These are phyloP conservation scores for Aspergillus conjunctus DNA, from an alignment of 495 filamentous ascomycete genomes.

Conservation along the genomic window DNA sequence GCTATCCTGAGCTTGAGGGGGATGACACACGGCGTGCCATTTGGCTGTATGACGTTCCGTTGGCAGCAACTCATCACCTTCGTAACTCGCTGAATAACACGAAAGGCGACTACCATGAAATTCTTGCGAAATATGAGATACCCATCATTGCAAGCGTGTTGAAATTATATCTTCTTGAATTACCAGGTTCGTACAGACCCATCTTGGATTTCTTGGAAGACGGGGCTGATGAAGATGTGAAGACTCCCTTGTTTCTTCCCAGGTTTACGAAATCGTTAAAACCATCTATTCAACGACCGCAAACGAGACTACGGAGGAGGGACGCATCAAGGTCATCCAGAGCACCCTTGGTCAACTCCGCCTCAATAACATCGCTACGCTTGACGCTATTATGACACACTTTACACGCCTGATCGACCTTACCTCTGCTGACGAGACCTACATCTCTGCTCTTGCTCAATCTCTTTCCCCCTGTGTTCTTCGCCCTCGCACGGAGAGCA, in stretches of 20 bases:
- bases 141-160: conserved; percentile 90
- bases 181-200: conserved; percentile 68
- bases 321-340: conserved; percentile 88
- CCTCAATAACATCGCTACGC: conserved; percentile 95
- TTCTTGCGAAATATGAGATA: conserved; percentile 84
- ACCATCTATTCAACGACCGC: conserved; percentile 84
- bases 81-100: conserved; percentile 84
- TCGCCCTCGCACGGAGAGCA: conserved; percentile 80
- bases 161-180: conserved; percentile 94
- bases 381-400: conserved; percentile 97
- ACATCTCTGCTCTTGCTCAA: conserved; percentile 73
- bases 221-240: conserved; percentile 31
- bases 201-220: background rate
- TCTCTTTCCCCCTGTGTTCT: conserved; percentile 85
- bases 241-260: conserved; percentile 95
- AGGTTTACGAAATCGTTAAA: conserved; percentile 98
- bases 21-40: conserved; percentile 91
- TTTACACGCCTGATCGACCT: conserved; percentile 96
- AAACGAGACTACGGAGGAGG: conserved; percentile 68
- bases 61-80: conserved; percentile 82
- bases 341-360: conserved; percentile 93
- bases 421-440: conserved; percentile 91
- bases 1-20: conserved; percentile 96
- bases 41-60: conserved; percentile 90
- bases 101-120: conserved; percentile 73